Evolutionary conservation across 805 yeast species (phyloP), one percentile per base, ranked within the genome.

Genomic region (Peterozyma xylosa): DNA sequence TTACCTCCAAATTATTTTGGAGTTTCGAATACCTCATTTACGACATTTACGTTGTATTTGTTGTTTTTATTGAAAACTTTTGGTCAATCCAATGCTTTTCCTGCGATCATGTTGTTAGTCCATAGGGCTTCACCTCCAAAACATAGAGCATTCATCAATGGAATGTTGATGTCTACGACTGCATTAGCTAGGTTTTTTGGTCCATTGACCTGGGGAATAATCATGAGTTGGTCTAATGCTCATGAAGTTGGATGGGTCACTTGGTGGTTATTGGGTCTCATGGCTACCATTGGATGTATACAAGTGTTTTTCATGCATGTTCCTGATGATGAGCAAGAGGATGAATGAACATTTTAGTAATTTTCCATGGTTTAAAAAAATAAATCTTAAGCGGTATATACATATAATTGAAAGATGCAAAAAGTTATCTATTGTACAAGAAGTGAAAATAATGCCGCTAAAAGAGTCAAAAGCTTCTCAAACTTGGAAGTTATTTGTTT

Each of bases 121-220:
- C 82, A 77, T 56, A 66, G 79, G 39, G 71, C 77, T 9, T 68
- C 82, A 1, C 71, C 71, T 11, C 68, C 76, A 18, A 64, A 70
- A 48, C 73, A 78, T 48, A 66, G 82, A 40, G 83, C 83, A 1
- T 69, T 74, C 51, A 70, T 80, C 42, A 80, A 80, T 53, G 80
- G 82, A 11, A 67, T 76, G 14, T 66, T 80, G 3, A 68, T 78
- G 56, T 71, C 79, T 35, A 64, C 71, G 34, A 59, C 73, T 15
- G 71, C 86, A 1, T 57, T 73, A 33, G 81, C 84, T 1, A 60
- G 86, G 50, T 78, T 73, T 42, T 38, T 72, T 1, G 85, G 78
- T 3, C 86, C 86, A 0, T 54, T 78, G 7, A 30, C 64, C 1
- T 78, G 82, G 80, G 85, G 85, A 14, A 14, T n/a, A 5, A 18